Base-by-base conservation (phyloP, 805 yeast species). In the Hagleromyces aurorensis region DNA sequence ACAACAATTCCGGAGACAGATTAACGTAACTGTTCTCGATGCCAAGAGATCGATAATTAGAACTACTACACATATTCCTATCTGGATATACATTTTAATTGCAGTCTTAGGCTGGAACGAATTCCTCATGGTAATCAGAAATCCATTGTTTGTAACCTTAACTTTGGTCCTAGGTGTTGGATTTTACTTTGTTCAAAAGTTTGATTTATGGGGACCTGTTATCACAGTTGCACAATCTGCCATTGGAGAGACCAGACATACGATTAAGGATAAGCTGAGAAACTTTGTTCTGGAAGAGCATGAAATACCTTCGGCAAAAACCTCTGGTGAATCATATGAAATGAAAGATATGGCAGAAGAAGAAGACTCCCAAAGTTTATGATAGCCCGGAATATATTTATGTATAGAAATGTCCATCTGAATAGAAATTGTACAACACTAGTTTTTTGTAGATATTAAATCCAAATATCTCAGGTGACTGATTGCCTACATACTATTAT, bases 31-130 rank as follows among this genome's bases (percentile, higher is more conserved):
- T 25, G 87, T 75, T 38, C 64, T 89, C 27, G 96, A 87, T 48
- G 86, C 96, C 12, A 87, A 83, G 55, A 72, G 96, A 41, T 81
- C 95, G 3, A 75, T 83, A 30, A 69, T 86, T 26, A 79, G 77
- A 38, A 77, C 79, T 27, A 70, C 75, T 8, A 74, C 94, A 1
- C 76, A 78, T 35, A 79, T 91, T 34, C 98, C 98, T 4, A 64
- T 75, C 41, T 91, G 79, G 64, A 73, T 91, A 34, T 86, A 84
- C 59, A 59, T 74, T 7, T 49, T 89, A 9, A 61, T 91, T 14
- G 55, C 80, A 2, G 75, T 82, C 3, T 63, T 91, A 13, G 98
- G 98, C 7, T 91, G 96, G 96, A 87, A 87, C 55, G 96, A 91
- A 64, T 78, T 91, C 43, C 71, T 86, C 80, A 79, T 91, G 7